Conservation (phyloP, 1,284 basidiomycete genomes). For the Cryptococcus amylolentus region DNA sequence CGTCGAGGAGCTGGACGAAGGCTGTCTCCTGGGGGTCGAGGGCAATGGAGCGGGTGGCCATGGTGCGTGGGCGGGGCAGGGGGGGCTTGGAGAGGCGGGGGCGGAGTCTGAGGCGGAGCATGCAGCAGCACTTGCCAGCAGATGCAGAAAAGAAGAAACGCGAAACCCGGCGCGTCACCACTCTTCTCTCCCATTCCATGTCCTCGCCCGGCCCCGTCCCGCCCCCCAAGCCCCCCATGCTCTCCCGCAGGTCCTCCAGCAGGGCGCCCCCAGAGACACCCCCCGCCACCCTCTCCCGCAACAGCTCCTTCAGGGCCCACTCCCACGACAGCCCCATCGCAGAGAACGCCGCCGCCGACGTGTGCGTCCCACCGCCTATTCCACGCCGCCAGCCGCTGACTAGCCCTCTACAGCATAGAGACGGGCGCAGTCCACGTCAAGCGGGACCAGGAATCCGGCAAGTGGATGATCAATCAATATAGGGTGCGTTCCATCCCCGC, state of each 20-base stretch:
- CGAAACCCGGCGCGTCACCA: neutral
- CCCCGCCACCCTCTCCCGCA: neutral
- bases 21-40: conserved; percentile 35
- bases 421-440: conserved; percentile 54
- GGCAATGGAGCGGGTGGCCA: neutral
- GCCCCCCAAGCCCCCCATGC: conserved; percentile 15
- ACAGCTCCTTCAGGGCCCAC: neutral
- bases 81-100: neutral
- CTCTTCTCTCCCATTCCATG: neutral
- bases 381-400: neutral
- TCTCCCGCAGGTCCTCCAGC: conserved; percentile 12
- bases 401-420: conserved; percentile 50
- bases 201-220: neutral
- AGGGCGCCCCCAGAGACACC: conserved; percentile 2
- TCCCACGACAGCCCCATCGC: conserved; percentile 15
- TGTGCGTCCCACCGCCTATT: conserved; percentile 25
- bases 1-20: conserved; percentile 42
- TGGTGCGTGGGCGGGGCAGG: neutral
- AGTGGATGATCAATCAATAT: conserved; percentile 73
- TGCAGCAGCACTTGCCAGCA: neutral
- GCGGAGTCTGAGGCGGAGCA: neutral
- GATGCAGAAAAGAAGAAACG: neutral
- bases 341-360: conserved; percentile 26
- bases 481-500: conserved; percentile 37
- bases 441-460: conserved; percentile 47